Base-by-base conservation (phyloP, 306 rosid species). In the Vicia villosa region DNA sequence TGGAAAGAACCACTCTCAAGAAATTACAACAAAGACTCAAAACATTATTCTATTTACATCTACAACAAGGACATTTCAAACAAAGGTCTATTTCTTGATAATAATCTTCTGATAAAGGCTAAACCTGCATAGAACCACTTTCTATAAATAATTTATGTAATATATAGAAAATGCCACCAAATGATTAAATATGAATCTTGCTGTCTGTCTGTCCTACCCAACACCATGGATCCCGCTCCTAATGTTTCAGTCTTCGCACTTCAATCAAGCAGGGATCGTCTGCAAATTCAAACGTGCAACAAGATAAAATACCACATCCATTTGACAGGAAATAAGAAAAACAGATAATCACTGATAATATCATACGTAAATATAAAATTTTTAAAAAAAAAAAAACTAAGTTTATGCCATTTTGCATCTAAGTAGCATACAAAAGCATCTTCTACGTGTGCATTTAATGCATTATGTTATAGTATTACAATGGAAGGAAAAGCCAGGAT, bases 251-350 rank as follows among this genome's bases (percentile, higher is more conserved):
- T 49, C 80, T 66, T 67, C 57, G 61, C 50, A 74, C 79, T 50
- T 51, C 75, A 42, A 69, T 83, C 83, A 85, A 36, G 77, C 77
- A 83, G 81, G 85, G 66, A 66, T 69, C 81, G 60, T 66, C 89
- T 90, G 83, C 83, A 78, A 11, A 67, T 71, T 64, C 19, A 56
- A 50, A 52, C 16, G 46, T 24, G 36, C 19, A 60, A 72, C 56
- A 55, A 21, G 54, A 21, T 51, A 42, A 47, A 69, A 16, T 45
- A 51, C 59, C 15, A 13, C 28, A 54, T 52, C 54, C 22, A 55
- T 34, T 56, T 56, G 42, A 60, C 58, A 16, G 43, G 38, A 7
- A 7, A 32, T 32, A 32, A 34, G 30, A 19, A 49, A 42, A 9
- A 37, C 46, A 67, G 30, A 52, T 24, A 65, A 64, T 52, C 63